Conservation (phyloP, 495 filamentous ascomycete genomes). For the Rusavskia elegans region DNA sequence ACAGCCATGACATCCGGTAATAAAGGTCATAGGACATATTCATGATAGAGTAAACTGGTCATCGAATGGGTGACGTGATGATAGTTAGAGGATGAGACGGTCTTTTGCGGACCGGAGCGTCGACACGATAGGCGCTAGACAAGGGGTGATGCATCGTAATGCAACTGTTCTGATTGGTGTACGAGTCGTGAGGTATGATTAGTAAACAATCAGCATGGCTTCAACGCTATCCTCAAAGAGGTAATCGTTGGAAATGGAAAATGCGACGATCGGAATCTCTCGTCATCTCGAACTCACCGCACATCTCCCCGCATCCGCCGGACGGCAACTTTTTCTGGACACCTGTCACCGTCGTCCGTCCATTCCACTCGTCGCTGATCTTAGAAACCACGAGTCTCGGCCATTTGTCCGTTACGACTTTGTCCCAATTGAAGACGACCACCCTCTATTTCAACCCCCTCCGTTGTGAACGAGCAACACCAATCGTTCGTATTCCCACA, state of each 20-base stretch:
- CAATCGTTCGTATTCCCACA: background rate
- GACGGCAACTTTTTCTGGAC: background rate
- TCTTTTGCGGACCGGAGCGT: no score
- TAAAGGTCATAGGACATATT: no score
- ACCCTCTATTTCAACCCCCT: background rate
- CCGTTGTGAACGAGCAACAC: background rate
- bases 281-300: background rate
- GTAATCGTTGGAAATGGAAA: background rate
- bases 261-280: background rate
- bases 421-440: no score
- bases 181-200: background rate
- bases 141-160: background rate
- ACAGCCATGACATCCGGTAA: no score
- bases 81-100: no score
- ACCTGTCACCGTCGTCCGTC: background rate
- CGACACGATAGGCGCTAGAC: no score
- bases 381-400: background rate
- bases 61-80: no score
- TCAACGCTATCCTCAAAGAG: no score
- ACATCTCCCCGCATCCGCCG: background rate
- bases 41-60: no score
- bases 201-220: background rate
- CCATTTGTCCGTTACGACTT: no score
- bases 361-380: background rate
- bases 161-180: background rate